Base-by-base conservation (phyloP, 2,329 filamentous ascomycete species). In the Remersonia thermophila region DNA sequence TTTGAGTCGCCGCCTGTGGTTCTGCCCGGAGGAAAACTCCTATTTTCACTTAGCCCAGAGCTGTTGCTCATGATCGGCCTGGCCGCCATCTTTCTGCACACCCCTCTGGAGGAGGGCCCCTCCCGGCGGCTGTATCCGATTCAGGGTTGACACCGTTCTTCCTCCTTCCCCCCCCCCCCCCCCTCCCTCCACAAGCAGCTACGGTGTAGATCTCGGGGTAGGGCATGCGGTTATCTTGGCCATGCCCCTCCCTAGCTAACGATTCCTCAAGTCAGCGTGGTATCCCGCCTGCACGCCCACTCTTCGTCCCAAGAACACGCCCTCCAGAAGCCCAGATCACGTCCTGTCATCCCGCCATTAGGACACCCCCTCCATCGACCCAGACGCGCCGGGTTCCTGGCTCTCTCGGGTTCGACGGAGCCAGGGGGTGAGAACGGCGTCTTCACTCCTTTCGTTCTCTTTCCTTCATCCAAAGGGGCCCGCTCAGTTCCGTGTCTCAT, bases 201-300 rank as follows among this genome's bases (percentile, higher is more conserved):
- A n/a, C n/a, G 32, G 37, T 29, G 31, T 9, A 36, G 32, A 32
- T 37, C 33, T 30, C 27, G 35, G 38, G 36, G 29, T 35, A 33
- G 33, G 34, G 35, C 33, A 32, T 33, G 35, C 26, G 37, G 36
- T 37, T 43, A 44, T 40, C 46, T 42, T 41, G 43, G 38, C 42
- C 20, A 23, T 41, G 32, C 36, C 23, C 33, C 42, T 44, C 36
- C 36, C 34, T 38, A 32, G 33, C 37, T 38, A 40, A 35, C 39
- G 38, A 45, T 38, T 45, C 37, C 40, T 43, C 38, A 32, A 23
- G 35, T 42, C 40, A 39, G 38, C 33, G 42, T 41, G 41, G 38
- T 39, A 44, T 47, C 41, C 45, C 45, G 43, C 47, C 45, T 44
- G 43, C 47, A 47, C 34, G 34, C 41, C 39, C 42, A 44, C 44